Percentiles rank a stretch among this genome's conserved stretches.
Conservation (phyloP, 2,329 filamentous ascomycete species). For the Paracoccidioides brasiliensis region DNA sequence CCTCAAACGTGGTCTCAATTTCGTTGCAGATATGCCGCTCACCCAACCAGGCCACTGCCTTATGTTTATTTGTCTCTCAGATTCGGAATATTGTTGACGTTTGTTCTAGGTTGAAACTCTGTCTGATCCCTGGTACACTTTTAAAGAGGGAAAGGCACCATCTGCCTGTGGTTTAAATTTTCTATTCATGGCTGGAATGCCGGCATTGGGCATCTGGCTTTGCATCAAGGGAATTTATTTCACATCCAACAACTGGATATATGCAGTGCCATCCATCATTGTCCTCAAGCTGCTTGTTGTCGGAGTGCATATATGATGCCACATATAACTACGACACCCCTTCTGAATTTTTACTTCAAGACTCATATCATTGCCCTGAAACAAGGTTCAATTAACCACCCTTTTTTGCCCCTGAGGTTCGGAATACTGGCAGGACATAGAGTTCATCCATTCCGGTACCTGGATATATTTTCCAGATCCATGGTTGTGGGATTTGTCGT, state of each 20-base stretch:
- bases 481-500: too few species aligned
- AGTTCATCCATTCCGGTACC: too few species aligned
- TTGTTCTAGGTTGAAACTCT: background rate
- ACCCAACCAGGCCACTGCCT: background rate
- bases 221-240: background rate
- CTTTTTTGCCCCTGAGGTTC: too few species aligned
- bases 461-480: too few species aligned
- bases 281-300: background rate
- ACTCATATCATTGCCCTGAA: too few species aligned
- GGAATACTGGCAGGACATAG: too few species aligned
- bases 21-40: background rate
- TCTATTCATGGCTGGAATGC: background rate
- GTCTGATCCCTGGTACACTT: background rate
- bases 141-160: too few species aligned
- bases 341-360: background rate
- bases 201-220: background rate
- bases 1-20: background rate
- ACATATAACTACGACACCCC: background rate
- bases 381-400: too few species aligned
- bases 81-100: too few species aligned
- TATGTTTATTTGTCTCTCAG: background rate
- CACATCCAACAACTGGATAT: background rate
- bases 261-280: background rate
- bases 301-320: background rate
- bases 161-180: background rate